Evolutionary conservation across 2,329 filamentous ascomycete genomes (phyloP), one percentile per base, ranked within the genome.

Genomic region (Lecanicillium sp.): DNA sequence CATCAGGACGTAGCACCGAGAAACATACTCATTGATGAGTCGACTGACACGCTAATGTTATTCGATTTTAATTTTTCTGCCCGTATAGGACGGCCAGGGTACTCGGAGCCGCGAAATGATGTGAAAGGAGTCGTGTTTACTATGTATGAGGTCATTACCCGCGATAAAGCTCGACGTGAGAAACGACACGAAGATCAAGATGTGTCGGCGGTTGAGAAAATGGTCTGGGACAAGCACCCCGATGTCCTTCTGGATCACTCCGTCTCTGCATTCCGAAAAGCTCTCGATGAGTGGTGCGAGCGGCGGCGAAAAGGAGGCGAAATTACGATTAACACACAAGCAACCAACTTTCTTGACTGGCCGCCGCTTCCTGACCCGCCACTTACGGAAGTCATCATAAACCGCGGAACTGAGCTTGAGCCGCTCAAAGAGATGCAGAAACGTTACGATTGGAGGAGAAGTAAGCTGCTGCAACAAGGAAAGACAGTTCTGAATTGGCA

Each of bases 1-100:
- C 63, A 66, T 45, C 54, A 62, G 42, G 63, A 64, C 39, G 50
- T 67, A 35, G 52, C 55, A 4, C 44, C 57, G 3, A 52, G 57
- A 22, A 66, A 66, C 40, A 48, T 65, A 5, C 33, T 65, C 1
- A 41, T 65, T 35, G 48, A 65, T 37, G 41, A 47, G 5, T 29
- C 37, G 9, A 60, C 57, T 13, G 51, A 63, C 35, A 42, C 43
- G 4, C 35, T 65, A 9, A 42, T 58, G 41, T 32, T 65, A 2
- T 61, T 63, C 33, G 60, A 64, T 48, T 64, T 64, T 38, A 54
- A 58, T 40, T 49, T 35, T n/a, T 38, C 45, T 2, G 48, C 43
- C 29, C 51, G 45, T 12, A 51, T 56, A 12, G 44, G 42, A 8
- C 18, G 29, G 3, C 37, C 36, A 13, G 31, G 19, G 25, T 48